Percentiles rank a stretch among this genome's conserved stretches.
These are phyloP conservation scores for Camellia granthamiana DNA, from an alignment of 148 eudicot genomes.

Conservation along the genomic window DNA sequence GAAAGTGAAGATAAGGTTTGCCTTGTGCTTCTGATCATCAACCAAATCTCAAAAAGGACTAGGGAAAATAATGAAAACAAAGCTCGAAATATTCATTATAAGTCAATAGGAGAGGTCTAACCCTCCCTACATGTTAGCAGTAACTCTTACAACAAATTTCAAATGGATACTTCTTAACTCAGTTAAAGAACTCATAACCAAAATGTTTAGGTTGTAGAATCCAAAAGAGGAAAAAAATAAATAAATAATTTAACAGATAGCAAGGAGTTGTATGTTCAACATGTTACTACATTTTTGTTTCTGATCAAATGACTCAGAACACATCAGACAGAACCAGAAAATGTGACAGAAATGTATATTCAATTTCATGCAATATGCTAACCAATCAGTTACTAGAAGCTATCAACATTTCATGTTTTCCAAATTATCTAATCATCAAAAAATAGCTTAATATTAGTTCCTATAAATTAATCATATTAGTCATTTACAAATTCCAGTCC, in stretches of 20 bases:
- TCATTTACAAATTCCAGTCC: not conserved
- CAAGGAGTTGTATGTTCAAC: not conserved
- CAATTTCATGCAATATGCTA: not conserved
- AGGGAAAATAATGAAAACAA: not conserved
- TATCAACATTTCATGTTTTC: not conserved
- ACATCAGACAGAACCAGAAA: not conserved
- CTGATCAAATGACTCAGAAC: not conserved
- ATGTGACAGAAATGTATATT: not conserved
- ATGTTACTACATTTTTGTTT: not conserved
- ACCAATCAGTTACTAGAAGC: not conserved
- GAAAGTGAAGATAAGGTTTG: not conserved
- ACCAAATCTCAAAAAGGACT: not conserved
- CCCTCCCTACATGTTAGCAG: not conserved
- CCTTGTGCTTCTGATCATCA: not conserved
- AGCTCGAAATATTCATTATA: not conserved
- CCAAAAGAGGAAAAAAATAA: not conserved
- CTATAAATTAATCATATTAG: not conserved
- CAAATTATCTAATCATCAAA: not conserved
- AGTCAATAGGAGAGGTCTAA: not conserved
- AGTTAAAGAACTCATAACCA: not conserved
- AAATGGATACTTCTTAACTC: not conserved
- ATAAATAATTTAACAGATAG: not conserved
- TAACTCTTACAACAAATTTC: not conserved
- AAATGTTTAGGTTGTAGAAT: not conserved
- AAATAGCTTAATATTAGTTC: not conserved